A percentile compares a stretch with the other conserved stretches of the same genome.
phyloP scores from a whole-genome alignment of 495 filamentous ascomycete species.

The Bryoglossum gracile region DNA sequence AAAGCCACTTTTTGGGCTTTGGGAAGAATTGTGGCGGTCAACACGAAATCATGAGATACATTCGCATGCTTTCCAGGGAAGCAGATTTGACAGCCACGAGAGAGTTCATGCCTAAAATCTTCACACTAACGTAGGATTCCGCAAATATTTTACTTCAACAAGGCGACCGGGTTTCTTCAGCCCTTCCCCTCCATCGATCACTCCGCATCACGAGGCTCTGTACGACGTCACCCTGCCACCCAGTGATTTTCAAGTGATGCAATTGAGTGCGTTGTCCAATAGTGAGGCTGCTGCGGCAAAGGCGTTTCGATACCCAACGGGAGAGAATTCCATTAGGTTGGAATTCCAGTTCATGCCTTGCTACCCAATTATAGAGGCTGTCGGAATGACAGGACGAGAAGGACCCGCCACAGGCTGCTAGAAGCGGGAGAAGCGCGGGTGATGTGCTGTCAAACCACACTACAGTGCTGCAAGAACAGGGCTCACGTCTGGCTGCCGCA shows the following conservation, averaged over 20 bases:
- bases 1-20: too few relatives aligned
- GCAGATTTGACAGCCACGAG: slow-evolving; percentile 9
- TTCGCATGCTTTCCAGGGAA: slow-evolving; percentile 7
- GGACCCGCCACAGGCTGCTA: not conserved
- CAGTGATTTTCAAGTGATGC: slow-evolving; percentile 11
- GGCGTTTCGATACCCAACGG: slow-evolving; percentile 20
- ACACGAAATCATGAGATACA: not conserved
- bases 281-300: slow-evolving; percentile 16
- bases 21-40: slow-evolving; percentile 22
- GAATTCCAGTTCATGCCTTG: slow-evolving; percentile 17
- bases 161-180: slow-evolving; percentile 6
- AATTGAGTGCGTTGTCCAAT: slow-evolving; percentile 22
- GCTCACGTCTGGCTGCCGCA: not conserved
- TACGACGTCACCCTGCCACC: slow-evolving; percentile 21
- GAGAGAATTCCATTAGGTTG: slow-evolving; percentile 10
- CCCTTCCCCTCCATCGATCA: not conserved
- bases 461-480: not conserved
- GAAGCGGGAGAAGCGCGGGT: slow-evolving; percentile 1
- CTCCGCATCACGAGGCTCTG: slow-evolving; percentile 12
- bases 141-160: too few relatives aligned
- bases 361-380: slow-evolving; percentile 24
- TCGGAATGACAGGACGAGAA: slow-evolving; percentile 1
- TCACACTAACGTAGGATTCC: not conserved
- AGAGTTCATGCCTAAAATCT: slow-evolving; percentile 19
- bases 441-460: slow-evolving; percentile 9